These are phyloP conservation scores for Macrolepiota dolichaula DNA, from an alignment of 768 basidiomycete species.

Conservation along the genomic window DNA sequence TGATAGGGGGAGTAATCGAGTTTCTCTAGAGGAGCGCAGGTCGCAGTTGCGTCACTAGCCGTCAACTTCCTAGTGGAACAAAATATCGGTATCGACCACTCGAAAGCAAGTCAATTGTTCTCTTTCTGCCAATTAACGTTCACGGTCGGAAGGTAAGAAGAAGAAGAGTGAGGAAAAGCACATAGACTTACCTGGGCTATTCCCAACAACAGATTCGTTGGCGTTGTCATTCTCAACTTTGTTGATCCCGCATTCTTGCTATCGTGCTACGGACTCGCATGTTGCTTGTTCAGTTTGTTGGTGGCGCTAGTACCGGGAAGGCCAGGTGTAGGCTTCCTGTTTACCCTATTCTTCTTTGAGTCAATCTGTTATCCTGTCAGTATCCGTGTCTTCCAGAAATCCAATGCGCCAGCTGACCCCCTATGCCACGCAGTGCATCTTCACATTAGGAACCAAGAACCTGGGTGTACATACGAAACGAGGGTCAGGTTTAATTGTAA, in stretches of 20 bases:
- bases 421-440: constrained; percentile 40
- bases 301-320: constrained; percentile 48
- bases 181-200: neutral
- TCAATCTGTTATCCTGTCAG: constrained; percentile 68
- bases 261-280: constrained; percentile 46
- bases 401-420: neutral
- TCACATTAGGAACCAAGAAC: constrained; percentile 64
- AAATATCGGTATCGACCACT: constrained; percentile 45
- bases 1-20: neutral
- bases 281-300: constrained; percentile 48
- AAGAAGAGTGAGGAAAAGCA: neutral
- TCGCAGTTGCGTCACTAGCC: constrained; percentile 62
- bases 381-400: neutral
- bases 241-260: constrained; percentile 66
- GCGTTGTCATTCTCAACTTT: constrained; percentile 57
- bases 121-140: constrained; percentile 74
- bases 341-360: constrained; percentile 70
- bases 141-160: constrained; percentile 50
- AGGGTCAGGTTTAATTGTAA: constrained; percentile 63
- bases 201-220: constrained; percentile 43
- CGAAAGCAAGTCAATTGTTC: constrained; percentile 60
- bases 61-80: constrained; percentile 72
- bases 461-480: constrained; percentile 57
- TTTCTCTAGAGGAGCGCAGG: constrained; percentile 50
- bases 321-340: constrained; percentile 58